Conservation (phyloP, 2,329 filamentous ascomycete species). For the Fusarium nanum region DNA sequence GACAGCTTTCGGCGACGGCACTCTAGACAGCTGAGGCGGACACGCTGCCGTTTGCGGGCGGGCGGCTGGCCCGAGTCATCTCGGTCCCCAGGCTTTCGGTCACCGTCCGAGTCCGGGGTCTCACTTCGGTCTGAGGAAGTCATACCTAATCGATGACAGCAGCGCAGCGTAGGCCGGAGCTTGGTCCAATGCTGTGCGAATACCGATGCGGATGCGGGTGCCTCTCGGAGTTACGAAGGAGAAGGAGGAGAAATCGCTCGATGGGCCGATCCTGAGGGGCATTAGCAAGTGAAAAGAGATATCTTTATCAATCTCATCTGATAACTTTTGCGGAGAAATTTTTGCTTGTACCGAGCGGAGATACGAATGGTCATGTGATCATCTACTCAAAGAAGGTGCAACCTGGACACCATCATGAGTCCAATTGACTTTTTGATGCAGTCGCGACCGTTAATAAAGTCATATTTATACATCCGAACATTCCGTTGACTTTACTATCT, state of each 20-base stretch:
- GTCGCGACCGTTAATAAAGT: neutral
- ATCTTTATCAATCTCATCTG: constrained; percentile 58
- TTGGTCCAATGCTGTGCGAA: constrained; percentile 28
- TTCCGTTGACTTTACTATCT: neutral
- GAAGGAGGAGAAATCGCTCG: constrained; percentile 32
- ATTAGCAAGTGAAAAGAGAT: constrained; percentile 46
- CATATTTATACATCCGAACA: neutral
- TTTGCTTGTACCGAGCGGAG: constrained; percentile 50
- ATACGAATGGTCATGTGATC: constrained; percentile 46
- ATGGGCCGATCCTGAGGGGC: constrained; percentile 40
- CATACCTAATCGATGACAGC: constrained; percentile 37
- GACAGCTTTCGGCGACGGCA: constrained; percentile 71
- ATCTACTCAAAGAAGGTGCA: neutral
- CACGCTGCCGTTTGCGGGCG: constrained; percentile 68
- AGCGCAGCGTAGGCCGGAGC: constrained; percentile 23
- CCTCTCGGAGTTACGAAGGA: constrained; percentile 54
- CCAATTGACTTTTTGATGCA: neutral
- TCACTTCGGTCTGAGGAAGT: constrained; percentile 52
- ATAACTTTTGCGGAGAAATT: constrained; percentile 49
- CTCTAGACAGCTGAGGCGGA: constrained; percentile 69
- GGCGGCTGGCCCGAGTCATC: constrained; percentile 52
- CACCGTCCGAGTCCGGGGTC: constrained; percentile 54
- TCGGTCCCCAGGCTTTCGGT: constrained; percentile 44
- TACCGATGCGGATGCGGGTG: constrained; percentile 36
- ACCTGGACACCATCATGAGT: neutral